These are phyloP conservation scores for Mortierella sp. DNA, from an alignment of 371 early-diverging fungal species.

Conservation along the genomic window DNA sequence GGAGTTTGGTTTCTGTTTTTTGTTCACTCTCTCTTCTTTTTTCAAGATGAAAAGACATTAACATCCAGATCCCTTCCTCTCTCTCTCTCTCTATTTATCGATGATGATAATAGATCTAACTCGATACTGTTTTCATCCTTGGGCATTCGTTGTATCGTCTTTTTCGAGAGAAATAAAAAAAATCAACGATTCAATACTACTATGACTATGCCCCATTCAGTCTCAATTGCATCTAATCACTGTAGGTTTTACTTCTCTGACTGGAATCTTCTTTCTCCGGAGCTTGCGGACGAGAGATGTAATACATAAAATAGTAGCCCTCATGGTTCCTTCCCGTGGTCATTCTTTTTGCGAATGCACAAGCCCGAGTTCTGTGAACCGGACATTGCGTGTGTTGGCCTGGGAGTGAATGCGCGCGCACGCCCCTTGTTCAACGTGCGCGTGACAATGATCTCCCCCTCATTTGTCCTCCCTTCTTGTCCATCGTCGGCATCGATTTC, in stretches of 20 bases:
- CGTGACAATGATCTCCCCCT: neutral
- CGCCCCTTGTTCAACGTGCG: conserved; percentile 9
- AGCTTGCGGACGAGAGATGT: too few relatives aligned
- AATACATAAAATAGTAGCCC: neutral
- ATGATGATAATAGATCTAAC: conserved; percentile 10
- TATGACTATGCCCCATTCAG: neutral
- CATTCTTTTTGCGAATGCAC: neutral
- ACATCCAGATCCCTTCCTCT: neutral
- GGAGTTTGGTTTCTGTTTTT: neutral
- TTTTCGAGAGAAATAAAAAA: conserved; percentile 31
- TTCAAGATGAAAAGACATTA: neutral
- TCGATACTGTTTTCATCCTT: conserved; percentile 25
- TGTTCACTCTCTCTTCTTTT: neutral
- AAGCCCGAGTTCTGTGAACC: neutral
- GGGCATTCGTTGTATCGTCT: conserved; percentile 30
- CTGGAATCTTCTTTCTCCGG: too few relatives aligned
- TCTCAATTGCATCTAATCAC: neutral
- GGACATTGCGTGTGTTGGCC: neutral
- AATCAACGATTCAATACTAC: conserved; percentile 8
- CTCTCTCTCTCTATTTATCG: neutral
- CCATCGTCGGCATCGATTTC: neutral
- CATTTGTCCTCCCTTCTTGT: neutral
- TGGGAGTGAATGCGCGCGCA: neutral
- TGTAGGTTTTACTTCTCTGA: too few relatives aligned
- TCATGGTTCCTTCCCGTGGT: neutral